Conservation (phyloP, 2,329 filamentous ascomycete genomes). For the Thelonectria olida region DNA sequence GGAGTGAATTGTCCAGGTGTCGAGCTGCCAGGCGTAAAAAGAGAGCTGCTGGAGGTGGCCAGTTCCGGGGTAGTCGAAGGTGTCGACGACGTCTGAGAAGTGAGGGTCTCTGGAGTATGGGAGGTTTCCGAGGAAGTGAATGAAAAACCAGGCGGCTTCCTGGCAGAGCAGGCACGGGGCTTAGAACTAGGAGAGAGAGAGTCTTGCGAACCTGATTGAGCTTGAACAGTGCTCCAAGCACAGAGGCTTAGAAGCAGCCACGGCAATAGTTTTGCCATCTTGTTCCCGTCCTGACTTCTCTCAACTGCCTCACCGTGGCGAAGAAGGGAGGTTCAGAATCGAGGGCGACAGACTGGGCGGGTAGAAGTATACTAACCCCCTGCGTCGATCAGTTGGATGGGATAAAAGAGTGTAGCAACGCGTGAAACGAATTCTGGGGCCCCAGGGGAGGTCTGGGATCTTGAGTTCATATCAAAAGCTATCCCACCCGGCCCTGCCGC, state of each 20-base stretch:
- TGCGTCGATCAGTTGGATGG: conserved; percentile 7
- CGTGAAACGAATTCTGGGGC: background rate
- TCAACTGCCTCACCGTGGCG: background rate
- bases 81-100: background rate
- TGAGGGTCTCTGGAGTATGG: background rate
- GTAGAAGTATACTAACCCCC: background rate
- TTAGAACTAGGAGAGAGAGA: conserved; percentile 3
- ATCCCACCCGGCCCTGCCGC: background rate
- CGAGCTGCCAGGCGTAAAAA: background rate
- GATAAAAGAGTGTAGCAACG: background rate
- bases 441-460: background rate
- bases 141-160: background rate
- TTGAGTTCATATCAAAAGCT: background rate
- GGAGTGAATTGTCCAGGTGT: background rate
- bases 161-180: conserved; percentile 1
- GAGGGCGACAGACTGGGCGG: background rate
- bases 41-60: conserved; percentile 6
- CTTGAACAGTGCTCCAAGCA: conserved; percentile 6
- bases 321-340: background rate
- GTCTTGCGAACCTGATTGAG: conserved; percentile 13
- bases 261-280: conserved; percentile 5
- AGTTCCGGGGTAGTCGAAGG: conserved; percentile 3
- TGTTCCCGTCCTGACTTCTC: conserved; percentile 5
- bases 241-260: conserved; percentile 16
- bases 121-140: background rate